A percentile compares a stretch with the other conserved stretches of the same genome.
Evolutionary conservation across 495 filamentous ascomycete genomes (phyloP).

Genomic region (Cercophora samala): DNA sequence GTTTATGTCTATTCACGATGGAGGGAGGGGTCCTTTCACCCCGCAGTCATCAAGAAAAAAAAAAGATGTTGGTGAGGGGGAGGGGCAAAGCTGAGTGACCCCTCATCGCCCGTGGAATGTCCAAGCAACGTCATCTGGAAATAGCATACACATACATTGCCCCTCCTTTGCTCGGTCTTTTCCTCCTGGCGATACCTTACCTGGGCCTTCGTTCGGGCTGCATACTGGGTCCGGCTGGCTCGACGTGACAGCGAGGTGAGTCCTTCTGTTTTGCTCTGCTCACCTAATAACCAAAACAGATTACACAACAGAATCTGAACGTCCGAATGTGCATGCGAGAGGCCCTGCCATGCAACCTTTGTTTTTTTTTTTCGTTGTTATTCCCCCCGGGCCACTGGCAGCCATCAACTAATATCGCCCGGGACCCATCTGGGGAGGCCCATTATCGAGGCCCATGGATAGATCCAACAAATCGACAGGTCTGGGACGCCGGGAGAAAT

Average conservation of each 20-base stretch:
- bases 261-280: neutral
- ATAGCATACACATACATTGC: neutral
- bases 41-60: conserved; percentile 1
- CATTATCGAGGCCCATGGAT: conserved; percentile 14
- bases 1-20: neutral
- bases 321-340: conserved; percentile 21
- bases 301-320: conserved; percentile 22
- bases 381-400: conserved; percentile 15
- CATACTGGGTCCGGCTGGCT: neutral
- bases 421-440: conserved; percentile 20
- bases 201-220: neutral
- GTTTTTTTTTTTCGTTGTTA: neutral
- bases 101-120: neutral
- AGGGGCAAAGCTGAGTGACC: conserved; percentile 9
- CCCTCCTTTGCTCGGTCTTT: neutral
- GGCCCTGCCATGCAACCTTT: conserved; percentile 24
- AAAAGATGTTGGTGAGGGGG: conserved; percentile 8
- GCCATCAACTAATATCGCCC: conserved; percentile 25
- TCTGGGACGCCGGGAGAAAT: neutral
- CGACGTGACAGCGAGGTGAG: neutral
- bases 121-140: neutral
- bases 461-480: neutral
- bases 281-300: conserved; percentile 13
- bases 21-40: conserved; percentile 7
- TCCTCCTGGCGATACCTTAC: neutral